These are phyloP conservation scores for Cyphellophora attinorum DNA, from an alignment of 2,329 filamentous ascomycete species.

Conservation along the genomic window DNA sequence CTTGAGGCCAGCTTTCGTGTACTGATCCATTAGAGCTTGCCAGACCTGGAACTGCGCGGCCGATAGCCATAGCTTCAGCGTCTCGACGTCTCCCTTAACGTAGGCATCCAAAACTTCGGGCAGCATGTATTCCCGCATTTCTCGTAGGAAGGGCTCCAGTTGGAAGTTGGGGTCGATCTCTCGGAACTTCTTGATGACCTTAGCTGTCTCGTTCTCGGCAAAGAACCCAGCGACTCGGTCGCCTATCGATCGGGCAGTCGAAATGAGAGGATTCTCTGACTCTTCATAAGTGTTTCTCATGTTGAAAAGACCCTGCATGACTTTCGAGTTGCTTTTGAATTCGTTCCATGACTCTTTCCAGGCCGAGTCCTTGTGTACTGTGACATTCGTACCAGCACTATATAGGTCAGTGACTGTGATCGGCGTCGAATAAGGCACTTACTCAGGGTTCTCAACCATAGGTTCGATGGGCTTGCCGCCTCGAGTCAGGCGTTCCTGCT, in stretches of 20 bases:
- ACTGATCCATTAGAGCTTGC: constrained; percentile 92
- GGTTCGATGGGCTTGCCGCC: constrained; percentile 48
- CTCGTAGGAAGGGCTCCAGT: constrained; percentile 85
- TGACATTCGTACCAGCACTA: constrained; percentile 89
- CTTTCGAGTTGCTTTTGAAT: constrained; percentile 79
- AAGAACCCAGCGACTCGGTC: constrained; percentile 93
- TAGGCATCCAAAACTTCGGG: constrained; percentile 97
- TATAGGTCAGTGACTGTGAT: constrained; percentile 13
- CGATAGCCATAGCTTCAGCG: constrained; percentile 87
- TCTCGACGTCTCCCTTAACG: constrained; percentile 88
- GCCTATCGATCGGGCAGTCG: constrained; percentile 85
- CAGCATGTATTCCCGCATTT: constrained; percentile 95
- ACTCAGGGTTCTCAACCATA: constrained; percentile 79
- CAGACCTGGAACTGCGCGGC: constrained; percentile 96
- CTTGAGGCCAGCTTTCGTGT: constrained; percentile 83
- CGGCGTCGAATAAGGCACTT: constrained; percentile 31
- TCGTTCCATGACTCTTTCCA: constrained; percentile 99
- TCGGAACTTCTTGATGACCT: constrained; percentile 96
- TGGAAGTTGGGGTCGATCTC: constrained; percentile 94
- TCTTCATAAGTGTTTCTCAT: constrained; percentile 86
- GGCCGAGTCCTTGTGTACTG: constrained; percentile 88
- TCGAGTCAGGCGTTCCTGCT: constrained; percentile 48
- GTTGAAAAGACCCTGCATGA: constrained; percentile 80
- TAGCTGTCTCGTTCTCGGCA: constrained; percentile 94
- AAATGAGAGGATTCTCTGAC: constrained; percentile 92